phyloP scores from a whole-genome alignment of 192 early-diverging fungal genomes.

The Coemansia sp. region DNA sequence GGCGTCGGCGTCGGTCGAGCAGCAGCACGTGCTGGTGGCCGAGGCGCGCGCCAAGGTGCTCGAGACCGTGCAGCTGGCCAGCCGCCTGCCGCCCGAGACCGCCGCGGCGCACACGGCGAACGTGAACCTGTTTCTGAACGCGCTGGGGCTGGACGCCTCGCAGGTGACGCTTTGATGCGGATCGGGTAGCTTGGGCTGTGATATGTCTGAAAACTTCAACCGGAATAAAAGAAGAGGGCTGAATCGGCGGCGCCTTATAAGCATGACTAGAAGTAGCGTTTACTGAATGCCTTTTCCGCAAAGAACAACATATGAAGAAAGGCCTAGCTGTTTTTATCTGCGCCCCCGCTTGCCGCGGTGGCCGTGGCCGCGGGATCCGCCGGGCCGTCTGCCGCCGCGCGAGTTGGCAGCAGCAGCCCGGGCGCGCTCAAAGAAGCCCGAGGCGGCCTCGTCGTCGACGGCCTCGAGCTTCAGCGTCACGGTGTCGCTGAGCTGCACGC shows the following conservation, averaged over 20 bases:
- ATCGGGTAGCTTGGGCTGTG: too few relatives aligned
- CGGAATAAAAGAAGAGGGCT: neutral
- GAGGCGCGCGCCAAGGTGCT: constrained; percentile 83
- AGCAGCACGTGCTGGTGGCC: constrained; percentile 86
- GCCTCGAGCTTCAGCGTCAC: neutral
- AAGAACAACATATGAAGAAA: too few relatives aligned
- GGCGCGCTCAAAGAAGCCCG: neutral
- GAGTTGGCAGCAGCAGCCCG: neutral
- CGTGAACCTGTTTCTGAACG: constrained; percentile 94
- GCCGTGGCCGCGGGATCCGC: neutral
- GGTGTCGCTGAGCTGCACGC: constrained; percentile 20
- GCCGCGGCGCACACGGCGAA: constrained; percentile 68
- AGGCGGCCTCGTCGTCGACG: neutral
- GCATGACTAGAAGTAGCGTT: too few relatives aligned
- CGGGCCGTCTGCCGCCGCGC: neutral
- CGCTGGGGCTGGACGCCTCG: constrained; percentile 79
- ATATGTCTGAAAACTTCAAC: too few relatives aligned
- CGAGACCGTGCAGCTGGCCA: constrained; percentile 66
- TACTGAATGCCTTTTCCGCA: too few relatives aligned
- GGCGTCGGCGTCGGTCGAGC: constrained; percentile 87
- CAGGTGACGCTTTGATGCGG: too few relatives aligned
- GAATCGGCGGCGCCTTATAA: too few relatives aligned
- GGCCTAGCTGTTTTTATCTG: too few relatives aligned
- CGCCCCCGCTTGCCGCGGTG: neutral
- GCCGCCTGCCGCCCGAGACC: constrained; percentile 56